Percentiles rank a stretch among this genome's conserved stretches.
phyloP scores from a whole-genome alignment of 345 rosid species.

The Kandelia obovata region DNA sequence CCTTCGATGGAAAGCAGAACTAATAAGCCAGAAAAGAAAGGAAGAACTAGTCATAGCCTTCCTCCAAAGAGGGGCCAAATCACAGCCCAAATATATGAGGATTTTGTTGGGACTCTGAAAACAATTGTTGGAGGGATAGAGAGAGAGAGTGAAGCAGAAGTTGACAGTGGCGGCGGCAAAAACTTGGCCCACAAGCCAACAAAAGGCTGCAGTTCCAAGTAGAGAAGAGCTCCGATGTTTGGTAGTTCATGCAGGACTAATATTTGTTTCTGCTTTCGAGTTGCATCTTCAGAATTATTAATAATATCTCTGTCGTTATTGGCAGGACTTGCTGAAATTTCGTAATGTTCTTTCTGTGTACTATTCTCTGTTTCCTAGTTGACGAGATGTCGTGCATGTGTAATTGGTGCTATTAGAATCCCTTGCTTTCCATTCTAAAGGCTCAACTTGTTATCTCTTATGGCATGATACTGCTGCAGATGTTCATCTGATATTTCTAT shows the following conservation, averaged over 20 bases:
- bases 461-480: no score
- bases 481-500: no score
- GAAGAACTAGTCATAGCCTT: not conserved
- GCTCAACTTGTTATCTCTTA: no score
- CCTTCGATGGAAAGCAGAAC: slow-evolving; percentile 5
- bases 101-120: not conserved
- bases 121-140: not conserved
- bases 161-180: not conserved
- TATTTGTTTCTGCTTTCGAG: not conserved
- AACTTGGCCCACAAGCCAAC: not conserved
- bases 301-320: no score
- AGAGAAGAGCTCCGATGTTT: not conserved
- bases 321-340: no score
- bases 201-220: not conserved
- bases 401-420: no score
- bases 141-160: not conserved
- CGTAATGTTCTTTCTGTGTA: no score
- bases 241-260: no score
- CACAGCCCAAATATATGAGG: not conserved
- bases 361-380: no score
- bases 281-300: no score
- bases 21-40: not conserved
- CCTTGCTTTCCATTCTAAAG: no score
- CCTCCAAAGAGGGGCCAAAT: slow-evolving; percentile 13
- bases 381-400: no score